Percentiles rank a stretch among this genome's conserved stretches.
phyloP scores from a whole-genome alignment of 768 basidiomycete genomes.

The Lyophyllum semitale region DNA sequence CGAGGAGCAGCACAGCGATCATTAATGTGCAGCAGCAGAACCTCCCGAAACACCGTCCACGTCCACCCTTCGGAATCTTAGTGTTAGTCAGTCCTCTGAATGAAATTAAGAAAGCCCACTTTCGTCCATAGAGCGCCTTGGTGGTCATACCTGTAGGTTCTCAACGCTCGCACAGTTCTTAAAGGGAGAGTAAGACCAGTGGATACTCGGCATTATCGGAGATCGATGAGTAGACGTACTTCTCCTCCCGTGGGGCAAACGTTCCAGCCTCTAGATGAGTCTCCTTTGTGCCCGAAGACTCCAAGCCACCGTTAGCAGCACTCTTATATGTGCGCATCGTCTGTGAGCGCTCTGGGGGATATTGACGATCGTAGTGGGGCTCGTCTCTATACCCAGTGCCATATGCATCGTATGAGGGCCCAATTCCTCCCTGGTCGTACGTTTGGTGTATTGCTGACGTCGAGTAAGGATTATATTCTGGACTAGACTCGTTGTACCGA shows the following conservation, averaged over 20 bases:
- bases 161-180: constrained; percentile 44
- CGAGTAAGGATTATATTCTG: constrained; percentile 49
- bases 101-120: constrained; percentile 32
- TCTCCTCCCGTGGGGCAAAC: constrained; percentile 5
- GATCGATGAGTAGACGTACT: constrained; percentile 9
- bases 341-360: constrained; percentile 25
- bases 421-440: constrained; percentile 50
- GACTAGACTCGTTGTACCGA: constrained; percentile 34
- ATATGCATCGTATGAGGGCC: constrained; percentile 30
- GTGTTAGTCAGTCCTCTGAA: not conserved
- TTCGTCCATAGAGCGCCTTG: constrained; percentile 72
- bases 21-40: constrained; percentile 79
- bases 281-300: constrained; percentile 13
- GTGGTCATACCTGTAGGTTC: constrained; percentile 54
- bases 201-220: not conserved
- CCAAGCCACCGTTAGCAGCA: constrained; percentile 12
- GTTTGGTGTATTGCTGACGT: constrained; percentile 44
- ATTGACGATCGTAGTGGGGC: constrained; percentile 25
- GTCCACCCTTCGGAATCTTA: constrained; percentile 49
- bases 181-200: not conserved
- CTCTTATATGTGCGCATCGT: constrained; percentile 14
- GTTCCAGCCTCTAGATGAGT: constrained; percentile 1
- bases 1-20: constrained; percentile 61
- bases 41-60: constrained; percentile 61
- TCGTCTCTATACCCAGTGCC: constrained; percentile 42